Evolutionary conservation across 2,329 filamentous ascomycete genomes (phyloP).

Genomic region (Trichoderma gracile): DNA sequence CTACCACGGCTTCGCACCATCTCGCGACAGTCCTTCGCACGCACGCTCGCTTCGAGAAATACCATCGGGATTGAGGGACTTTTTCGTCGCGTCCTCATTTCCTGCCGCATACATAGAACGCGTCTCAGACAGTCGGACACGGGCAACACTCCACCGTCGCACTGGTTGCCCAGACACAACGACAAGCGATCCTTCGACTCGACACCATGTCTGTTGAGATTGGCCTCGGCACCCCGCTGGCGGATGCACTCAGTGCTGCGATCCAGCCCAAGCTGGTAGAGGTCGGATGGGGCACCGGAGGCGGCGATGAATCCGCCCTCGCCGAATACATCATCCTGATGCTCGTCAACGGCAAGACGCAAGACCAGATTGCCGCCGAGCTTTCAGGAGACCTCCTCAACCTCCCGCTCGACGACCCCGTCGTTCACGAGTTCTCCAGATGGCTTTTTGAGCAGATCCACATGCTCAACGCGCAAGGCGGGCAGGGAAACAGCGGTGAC

Average conservation of each 20-base stretch:
- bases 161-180: conserved; percentile 17
- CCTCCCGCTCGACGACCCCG: conserved; percentile 78
- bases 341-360: conserved; percentile 92
- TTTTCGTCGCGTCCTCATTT: conserved; percentile 1
- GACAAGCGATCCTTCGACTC: not conserved
- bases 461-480: conserved; percentile 61
- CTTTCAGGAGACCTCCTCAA: conserved; percentile 84
- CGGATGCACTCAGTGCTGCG: conserved; percentile 75
- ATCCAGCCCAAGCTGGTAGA: conserved; percentile 92
- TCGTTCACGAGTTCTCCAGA: conserved; percentile 77
- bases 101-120: conserved; percentile 12
- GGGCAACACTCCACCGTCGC: conserved; percentile 1
- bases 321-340: conserved; percentile 97
- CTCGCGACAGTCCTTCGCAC: not conserved
- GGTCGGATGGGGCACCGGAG: conserved; percentile 85
- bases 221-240: conserved; percentile 75
- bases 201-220: conserved; percentile 75
- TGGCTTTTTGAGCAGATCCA: conserved; percentile 94
- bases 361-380: conserved; percentile 85
- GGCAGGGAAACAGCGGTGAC: conserved; percentile 36
- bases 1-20: conserved; percentile 2
- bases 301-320: conserved; percentile 75
- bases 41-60: not conserved
- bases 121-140: conserved; percentile 15
- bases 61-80: not conserved